A percentile compares a stretch with the other conserved stretches of the same genome.
Evolutionary conservation across 768 basidiomycete genomes (phyloP).

Genomic region (Boletus vinaceobasis): DNA sequence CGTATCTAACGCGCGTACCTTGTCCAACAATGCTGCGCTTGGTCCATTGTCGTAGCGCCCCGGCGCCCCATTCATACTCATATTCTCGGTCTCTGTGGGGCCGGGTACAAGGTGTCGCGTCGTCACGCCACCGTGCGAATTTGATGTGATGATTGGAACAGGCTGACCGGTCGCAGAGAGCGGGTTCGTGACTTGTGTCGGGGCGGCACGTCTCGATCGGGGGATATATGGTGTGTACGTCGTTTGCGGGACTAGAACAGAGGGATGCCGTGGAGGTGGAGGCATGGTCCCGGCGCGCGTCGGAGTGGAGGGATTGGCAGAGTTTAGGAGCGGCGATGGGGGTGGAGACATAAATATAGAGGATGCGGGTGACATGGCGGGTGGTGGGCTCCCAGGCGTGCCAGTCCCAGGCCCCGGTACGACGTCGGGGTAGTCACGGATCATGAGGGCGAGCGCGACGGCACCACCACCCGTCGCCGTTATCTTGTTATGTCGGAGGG

Average conservation of each 20-base stretch:
- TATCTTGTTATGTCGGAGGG: conserved; percentile 86
- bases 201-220: conserved; percentile 45
- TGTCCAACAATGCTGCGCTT: conserved; percentile 77
- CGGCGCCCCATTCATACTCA: background rate
- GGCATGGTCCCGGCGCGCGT: conserved; percentile 39
- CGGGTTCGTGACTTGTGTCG: conserved; percentile 31
- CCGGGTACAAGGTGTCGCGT: conserved; percentile 36
- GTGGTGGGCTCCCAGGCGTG: background rate
- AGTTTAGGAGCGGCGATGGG: conserved; percentile 31
- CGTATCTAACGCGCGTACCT: conserved; percentile 85
- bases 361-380: conserved; percentile 11
- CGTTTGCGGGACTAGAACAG: conserved; percentile 51
- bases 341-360: conserved; percentile 31
- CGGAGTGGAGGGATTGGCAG: conserved; percentile 17
- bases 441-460: conserved; percentile 92
- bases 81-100: background rate
- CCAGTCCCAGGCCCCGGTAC: conserved; percentile 32
- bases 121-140: conserved; percentile 51
- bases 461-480: conserved; percentile 82
- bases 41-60: conserved; percentile 42
- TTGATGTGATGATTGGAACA: conserved; percentile 70
- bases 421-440: conserved; percentile 90
- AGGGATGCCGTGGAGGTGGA: conserved; percentile 51
- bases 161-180: conserved; percentile 43
- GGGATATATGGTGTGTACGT: conserved; percentile 86